phyloP scores from a whole-genome alignment of 2,329 filamentous ascomycete genomes.

The Penicillium sp. region DNA sequence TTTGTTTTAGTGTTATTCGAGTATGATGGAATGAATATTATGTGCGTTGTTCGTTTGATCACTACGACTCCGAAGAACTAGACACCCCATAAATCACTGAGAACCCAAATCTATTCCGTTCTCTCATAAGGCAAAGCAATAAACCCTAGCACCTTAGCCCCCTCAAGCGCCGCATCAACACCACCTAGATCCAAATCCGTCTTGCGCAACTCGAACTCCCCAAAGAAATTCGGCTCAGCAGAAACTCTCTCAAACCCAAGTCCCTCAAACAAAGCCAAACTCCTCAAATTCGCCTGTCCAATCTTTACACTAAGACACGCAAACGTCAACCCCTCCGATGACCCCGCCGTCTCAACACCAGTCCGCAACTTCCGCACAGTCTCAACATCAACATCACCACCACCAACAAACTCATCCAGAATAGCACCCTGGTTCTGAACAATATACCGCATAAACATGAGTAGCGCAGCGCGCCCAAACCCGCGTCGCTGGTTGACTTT shows the following conservation, averaged over 20 bases:
- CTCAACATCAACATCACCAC: slow-evolving; percentile 15
- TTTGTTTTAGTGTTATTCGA: neutral
- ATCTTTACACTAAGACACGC: slow-evolving; percentile 63
- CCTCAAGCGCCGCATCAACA: slow-evolving; percentile 30
- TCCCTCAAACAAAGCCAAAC: slow-evolving; percentile 61
- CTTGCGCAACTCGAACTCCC: slow-evolving; percentile 62
- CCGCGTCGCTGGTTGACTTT: slow-evolving; percentile 60
- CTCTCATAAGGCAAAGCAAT: slow-evolving; percentile 39
- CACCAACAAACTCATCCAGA: slow-evolving; percentile 54
- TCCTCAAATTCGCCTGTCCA: slow-evolving; percentile 55
- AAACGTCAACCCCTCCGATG: slow-evolving; percentile 18
- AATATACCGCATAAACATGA: slow-evolving; percentile 70
- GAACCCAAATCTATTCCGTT: slow-evolving; percentile 8
- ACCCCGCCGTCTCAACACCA: slow-evolving; percentile 6
- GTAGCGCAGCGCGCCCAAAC: slow-evolving; percentile 63
- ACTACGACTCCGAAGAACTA: neutral
- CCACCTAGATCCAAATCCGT: slow-evolving; percentile 29
- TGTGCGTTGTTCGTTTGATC: neutral
- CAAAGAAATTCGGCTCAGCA: slow-evolving; percentile 63
- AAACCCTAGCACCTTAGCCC: slow-evolving; percentile 40
- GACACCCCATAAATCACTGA: neutral
- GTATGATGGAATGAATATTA: neutral
- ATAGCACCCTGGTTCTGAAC: slow-evolving; percentile 54
- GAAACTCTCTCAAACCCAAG: slow-evolving; percentile 56
- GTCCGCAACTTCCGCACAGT: slow-evolving; percentile 16